Conservation (phyloP, 305 asterid species). For the Plantago coronopus region DNA sequence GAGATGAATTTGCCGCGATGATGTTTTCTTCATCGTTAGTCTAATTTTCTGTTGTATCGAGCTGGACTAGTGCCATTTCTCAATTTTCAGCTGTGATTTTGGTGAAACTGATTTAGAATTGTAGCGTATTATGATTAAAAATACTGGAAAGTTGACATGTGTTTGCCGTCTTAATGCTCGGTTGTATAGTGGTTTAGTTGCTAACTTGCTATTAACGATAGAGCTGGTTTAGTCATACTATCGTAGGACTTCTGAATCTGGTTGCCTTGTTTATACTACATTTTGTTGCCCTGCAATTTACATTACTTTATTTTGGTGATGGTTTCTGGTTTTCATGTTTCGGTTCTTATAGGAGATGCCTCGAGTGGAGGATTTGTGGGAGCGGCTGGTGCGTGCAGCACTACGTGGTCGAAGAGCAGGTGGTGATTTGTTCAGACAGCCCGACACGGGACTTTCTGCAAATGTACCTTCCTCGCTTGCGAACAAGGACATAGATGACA, state of each 20-base stretch:
- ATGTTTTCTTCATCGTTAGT: background rate
- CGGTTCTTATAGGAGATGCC: slow-evolving; percentile 62
- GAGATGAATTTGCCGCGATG: slow-evolving; percentile 4
- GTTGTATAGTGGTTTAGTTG: background rate
- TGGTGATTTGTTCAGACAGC: slow-evolving; percentile 45
- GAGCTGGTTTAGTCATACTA: background rate
- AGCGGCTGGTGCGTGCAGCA: slow-evolving; percentile 89
- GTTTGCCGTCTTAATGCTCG: slow-evolving; percentile 6
- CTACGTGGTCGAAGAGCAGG: slow-evolving; percentile 60
- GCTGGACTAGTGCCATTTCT: background rate
- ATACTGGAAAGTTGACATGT: background rate
- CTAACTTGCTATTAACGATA: background rate
- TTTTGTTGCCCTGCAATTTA: too few relatives aligned
- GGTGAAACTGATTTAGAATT: background rate
- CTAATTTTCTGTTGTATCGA: background rate
- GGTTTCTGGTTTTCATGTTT: background rate
- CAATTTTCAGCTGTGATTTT: background rate
- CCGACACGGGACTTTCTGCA: slow-evolving; percentile 74
- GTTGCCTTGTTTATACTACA: background rate
- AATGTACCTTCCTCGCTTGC: slow-evolving; percentile 92
- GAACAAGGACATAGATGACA: slow-evolving; percentile 87
- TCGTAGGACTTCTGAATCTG: background rate
- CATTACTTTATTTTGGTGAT: background rate
- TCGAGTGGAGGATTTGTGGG: slow-evolving; percentile 90
- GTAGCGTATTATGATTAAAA: background rate